Evolutionary conservation across 495 filamentous ascomycete genomes (phyloP).

Genomic region (Amniculicola lignicola): DNA sequence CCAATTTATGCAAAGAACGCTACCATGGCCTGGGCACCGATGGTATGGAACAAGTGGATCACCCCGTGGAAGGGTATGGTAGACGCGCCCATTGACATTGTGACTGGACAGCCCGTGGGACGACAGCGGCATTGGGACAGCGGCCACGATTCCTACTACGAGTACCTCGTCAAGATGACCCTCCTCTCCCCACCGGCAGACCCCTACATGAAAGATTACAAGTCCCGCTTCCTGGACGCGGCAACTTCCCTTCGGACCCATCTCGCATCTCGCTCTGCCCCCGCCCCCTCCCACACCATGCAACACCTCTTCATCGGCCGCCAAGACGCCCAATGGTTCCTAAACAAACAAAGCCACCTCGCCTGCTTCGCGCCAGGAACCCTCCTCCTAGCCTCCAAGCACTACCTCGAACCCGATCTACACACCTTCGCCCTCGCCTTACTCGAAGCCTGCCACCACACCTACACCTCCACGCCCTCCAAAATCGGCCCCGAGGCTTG

Average conservation of each 20-base stretch:
- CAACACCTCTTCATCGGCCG: slow-evolving; percentile 37
- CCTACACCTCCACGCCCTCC: slow-evolving; percentile 30
- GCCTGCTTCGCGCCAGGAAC: slow-evolving; percentile 38
- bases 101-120: slow-evolving; percentile 29
- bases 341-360: slow-evolving; percentile 33
- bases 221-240: slow-evolving; percentile 25
- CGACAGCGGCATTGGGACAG: slow-evolving; percentile 33
- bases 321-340: slow-evolving; percentile 16
- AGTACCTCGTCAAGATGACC: slow-evolving; percentile 38
- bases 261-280: slow-evolving; percentile 30
- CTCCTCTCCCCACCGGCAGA: slow-evolving; percentile 31
- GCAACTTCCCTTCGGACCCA: slow-evolving; percentile 30
- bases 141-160: slow-evolving; percentile 37
- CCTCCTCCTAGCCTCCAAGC: slow-evolving; percentile 33
- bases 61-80: slow-evolving; percentile 29
- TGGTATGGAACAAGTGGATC: slow-evolving; percentile 36
- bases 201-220: slow-evolving; percentile 27
- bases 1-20: slow-evolving; percentile 31
- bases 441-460: slow-evolving; percentile 39
- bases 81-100: slow-evolving; percentile 35
- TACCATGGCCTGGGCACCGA: slow-evolving; percentile 36
- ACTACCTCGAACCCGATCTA: slow-evolving; percentile 21
- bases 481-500: slow-evolving; percentile 34
- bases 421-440: slow-evolving; percentile 34
- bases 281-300: slow-evolving; percentile 24